A percentile compares a stretch with the other conserved stretches of the same genome.
These are phyloP conservation scores for Schoenoplectus tabernaemontani DNA, from an alignment of 202 grass and related monocot genomes.

Conservation along the genomic window DNA sequence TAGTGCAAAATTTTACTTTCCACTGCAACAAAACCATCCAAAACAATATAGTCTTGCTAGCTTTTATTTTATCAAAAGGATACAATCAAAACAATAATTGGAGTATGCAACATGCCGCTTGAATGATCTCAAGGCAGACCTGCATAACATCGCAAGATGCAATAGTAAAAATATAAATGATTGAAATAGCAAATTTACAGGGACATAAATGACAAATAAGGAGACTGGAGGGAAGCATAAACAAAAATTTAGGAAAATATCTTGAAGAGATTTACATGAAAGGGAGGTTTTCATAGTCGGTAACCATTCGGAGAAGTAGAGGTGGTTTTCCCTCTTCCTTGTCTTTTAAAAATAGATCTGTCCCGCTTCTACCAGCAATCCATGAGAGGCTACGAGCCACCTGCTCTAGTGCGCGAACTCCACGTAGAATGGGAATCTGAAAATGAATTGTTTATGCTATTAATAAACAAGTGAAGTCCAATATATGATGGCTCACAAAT, in stretches of 20 bases:
- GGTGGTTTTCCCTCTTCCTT: constrained; percentile 66
- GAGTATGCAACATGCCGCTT: constrained; percentile 67
- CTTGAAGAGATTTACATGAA: constrained; percentile 54
- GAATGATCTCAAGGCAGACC: constrained; percentile 83
- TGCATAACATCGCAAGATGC: constrained; percentile 33
- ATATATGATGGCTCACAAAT: background rate
- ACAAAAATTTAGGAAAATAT: background rate
- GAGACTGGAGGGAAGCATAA: background rate
- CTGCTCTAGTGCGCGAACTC: constrained; percentile 61
- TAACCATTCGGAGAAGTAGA: constrained; percentile 86
- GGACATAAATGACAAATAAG: background rate
- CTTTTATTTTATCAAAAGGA: constrained; percentile 34
- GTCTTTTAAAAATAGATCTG: constrained; percentile 77
- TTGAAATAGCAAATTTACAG: background rate
- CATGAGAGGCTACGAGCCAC: constrained; percentile 53
- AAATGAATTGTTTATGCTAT: background rate
- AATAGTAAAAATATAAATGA: constrained; percentile 19
- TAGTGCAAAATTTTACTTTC: background rate
- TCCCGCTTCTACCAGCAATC: constrained; percentile 76
- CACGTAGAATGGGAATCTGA: constrained; percentile 70
- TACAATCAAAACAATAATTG: constrained; percentile 84
- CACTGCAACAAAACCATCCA: background rate
- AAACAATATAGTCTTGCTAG: background rate
- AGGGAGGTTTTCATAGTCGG: constrained; percentile 45
- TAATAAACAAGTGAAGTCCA: background rate